Base-by-base conservation (phyloP, 257 asterid species). In the Rhazya stricta region DNA sequence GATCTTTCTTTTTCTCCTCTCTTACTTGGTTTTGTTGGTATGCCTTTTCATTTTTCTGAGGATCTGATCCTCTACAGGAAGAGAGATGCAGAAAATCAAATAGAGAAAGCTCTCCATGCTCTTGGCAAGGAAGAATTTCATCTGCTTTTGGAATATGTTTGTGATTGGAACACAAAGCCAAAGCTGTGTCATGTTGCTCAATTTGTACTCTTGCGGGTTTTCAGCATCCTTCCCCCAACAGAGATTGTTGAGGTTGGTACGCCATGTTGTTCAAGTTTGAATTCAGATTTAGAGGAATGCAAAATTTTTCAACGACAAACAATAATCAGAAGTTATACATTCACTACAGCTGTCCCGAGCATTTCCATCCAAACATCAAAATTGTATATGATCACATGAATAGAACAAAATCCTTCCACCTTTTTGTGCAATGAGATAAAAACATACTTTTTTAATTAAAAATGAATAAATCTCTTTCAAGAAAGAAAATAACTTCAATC, bases 111-210 rank as follows among this genome's bases (percentile, higher is more conserved):
- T 63, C 81, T 94, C 54, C 45, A 48, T 74, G 83, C 85, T 67
- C 84, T 94, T 75, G 78, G 81, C 74, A 88, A 85, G 83, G 96
- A 94, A 77, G 90, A 94, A 77, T 67, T 87, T 50, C 79, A 54
- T 51, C 46, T 80, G 80, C 92, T 94, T 80, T 74, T 94, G 86
- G 97, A 89, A 78, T 94, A 92, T 79, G 78, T 89, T 65, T 82
- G 92, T 78, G 99, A 92, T 75, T 94, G 99, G 97, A 94, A 94
- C 73, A 85, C 97, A 50, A 94, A 94, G 76, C 97, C 99, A 41
- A 94, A 90, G 83, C 80, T 82, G 67, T 94, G 97, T 69, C 97
- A 89, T 71, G 67, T 88, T 76, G 97, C 97, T 29, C 99, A 94
- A 67, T 86, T 65, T 81, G 92, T 91, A 79, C 88, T 94, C 71